Percentiles rank a stretch among this genome's conserved stretches.
Conservation (phyloP, 192 early-diverging fungal species). For the Coemansia sp. region DNA sequence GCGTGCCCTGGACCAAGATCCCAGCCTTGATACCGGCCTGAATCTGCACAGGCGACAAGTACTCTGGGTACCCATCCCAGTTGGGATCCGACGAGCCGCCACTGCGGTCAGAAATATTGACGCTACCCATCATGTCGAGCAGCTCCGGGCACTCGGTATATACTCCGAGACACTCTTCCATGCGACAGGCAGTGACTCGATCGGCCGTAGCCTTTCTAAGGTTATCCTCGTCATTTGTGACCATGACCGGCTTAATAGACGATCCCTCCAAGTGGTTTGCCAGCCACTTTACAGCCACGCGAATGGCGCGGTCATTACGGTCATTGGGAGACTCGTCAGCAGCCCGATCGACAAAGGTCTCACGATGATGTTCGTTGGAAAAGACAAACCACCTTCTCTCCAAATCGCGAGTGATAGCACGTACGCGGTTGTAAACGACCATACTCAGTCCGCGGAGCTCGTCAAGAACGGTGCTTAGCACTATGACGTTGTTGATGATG, state of each 20-base stretch:
- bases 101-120: constrained; percentile 49
- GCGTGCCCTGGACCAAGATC: constrained; percentile 76
- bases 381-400: constrained; percentile 91
- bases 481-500: constrained; percentile 86
- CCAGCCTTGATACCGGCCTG: constrained; percentile 85
- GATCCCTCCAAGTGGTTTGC: constrained; percentile 63
- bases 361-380: constrained; percentile 93
- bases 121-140: constrained; percentile 84
- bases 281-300: constrained; percentile 87
- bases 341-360: constrained; percentile 83
- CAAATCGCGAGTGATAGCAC: constrained; percentile 69
- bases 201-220: constrained; percentile 67
- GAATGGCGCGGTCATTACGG: constrained; percentile 94
- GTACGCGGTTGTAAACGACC: constrained; percentile 80
- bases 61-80: constrained; percentile 64
- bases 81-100: constrained; percentile 46
- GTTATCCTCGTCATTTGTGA: constrained; percentile 93
- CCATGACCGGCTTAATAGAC: constrained; percentile 64
- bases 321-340: constrained; percentile 92
- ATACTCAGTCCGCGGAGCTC: constrained; percentile 85
- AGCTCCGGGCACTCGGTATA: constrained; percentile 82
- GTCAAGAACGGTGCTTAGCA: constrained; percentile 93
- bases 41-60: constrained; percentile 77
- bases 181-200: constrained; percentile 70
- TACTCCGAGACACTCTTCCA: constrained; percentile 76